Evolutionary conservation across 306 rosid species (phyloP).

Genomic region (Quillaja saponaria): DNA sequence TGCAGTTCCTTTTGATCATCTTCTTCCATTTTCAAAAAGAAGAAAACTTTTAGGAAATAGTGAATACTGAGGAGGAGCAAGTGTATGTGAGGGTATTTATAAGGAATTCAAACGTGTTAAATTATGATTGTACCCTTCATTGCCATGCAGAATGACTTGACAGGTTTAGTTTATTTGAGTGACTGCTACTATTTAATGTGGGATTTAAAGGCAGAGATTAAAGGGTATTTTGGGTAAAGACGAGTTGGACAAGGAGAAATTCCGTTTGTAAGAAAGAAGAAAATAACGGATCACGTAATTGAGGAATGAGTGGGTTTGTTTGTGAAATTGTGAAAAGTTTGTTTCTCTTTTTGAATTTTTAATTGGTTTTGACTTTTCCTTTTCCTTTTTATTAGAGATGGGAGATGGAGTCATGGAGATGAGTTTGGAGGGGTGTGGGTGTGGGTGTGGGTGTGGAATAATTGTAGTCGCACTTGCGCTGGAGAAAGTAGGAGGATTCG

Average conservation of each 20-base stretch:
- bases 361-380: constrained; percentile 42
- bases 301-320: constrained; percentile 39
- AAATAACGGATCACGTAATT: constrained; percentile 80
- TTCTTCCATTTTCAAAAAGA: not conserved
- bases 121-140: constrained; percentile 38
- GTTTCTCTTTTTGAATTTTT: constrained; percentile 12
- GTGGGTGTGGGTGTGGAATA: constrained; percentile 57
- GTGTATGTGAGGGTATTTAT: constrained; percentile 39
- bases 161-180: no score
- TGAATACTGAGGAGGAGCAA: constrained; percentile 4
- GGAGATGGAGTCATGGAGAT: constrained; percentile 31
- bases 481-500: constrained; percentile 14
- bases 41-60: constrained; percentile 1
- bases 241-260: constrained; percentile 33
- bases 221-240: constrained; percentile 16
- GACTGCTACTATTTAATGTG: no score
- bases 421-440: constrained; percentile 29
- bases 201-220: no score
- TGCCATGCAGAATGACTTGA: not conserved
- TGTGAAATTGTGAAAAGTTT: constrained; percentile 29
- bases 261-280: constrained; percentile 52
- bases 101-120: constrained; percentile 8
- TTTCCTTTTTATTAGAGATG: constrained; percentile 7
- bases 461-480: constrained; percentile 82
- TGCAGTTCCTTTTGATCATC: no score